Evolutionary conservation across 1,284 basidiomycete species (phyloP), one percentile per base, ranked within the genome.

Genomic region (Laetiporus sulphureus): DNA sequence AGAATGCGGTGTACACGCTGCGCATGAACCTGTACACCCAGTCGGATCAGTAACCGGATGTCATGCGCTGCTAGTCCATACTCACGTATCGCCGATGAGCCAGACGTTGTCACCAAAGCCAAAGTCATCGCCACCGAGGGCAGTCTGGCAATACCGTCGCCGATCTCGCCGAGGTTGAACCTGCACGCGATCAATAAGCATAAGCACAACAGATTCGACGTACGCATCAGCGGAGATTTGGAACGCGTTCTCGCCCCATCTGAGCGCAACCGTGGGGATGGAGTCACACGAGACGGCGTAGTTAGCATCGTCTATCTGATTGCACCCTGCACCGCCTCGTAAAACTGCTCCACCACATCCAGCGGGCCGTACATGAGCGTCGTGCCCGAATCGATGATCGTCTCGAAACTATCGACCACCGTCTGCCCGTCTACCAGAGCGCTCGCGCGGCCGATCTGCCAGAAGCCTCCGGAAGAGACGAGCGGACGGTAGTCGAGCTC

Each of bases 361-460:
- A 63, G 53, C 36, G 70, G 68, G 23, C 72, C 75, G 1, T 72
- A 53, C 54, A 79, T 65, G 44, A 76, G 52, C 36, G 73, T 72
- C 12, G 73, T 71, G 35, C 71, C 69, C 3, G 67, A 68, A 52
- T 68, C 41, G 36, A 53, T 48, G 51, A 71, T 59, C 18, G 62
- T 58, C 11, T 51, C 46, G 31, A 62, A 24, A n/a, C 47, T 44
- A 5, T 41, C 50, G 11, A 58, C 53, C 11, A 56, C 54, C 7
- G 56, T 42, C 10, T 38, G 25, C 46, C 47, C 48, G 39, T 60
- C 57, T 16, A 67, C 59, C 32, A 53, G 47, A 5, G 68, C 47
- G 11, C 50, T 52, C 33, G 64, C 62, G 32, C 71, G 51, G 8
- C 43, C 52, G 25, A 73, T 61, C 46, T 70, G 58, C 69, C 70